Percentiles rank a stretch among this genome's conserved stretches.
Conservation (phyloP, 768 basidiomycete species). For the Boletus sp. region DNA sequence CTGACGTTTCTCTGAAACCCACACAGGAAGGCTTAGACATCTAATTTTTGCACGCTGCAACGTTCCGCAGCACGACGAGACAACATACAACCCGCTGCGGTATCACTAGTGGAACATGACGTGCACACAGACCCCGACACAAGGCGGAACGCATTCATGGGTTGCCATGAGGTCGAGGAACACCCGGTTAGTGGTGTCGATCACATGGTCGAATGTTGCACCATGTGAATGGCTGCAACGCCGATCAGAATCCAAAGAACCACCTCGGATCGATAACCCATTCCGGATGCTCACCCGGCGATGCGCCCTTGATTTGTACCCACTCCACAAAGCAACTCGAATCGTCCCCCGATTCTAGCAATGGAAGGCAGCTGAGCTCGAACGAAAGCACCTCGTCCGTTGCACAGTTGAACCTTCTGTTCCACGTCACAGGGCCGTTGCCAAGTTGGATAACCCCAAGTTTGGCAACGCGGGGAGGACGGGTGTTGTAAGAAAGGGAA, state of each 20-base stretch:
- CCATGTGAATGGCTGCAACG: conserved; percentile 9
- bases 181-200: too few species aligned
- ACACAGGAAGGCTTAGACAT: too few species aligned
- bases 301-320: conserved; percentile 11
- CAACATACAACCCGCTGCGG: not conserved
- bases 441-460: not conserved
- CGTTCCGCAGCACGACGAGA: too few species aligned
- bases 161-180: too few species aligned
- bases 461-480: conserved; percentile 3
- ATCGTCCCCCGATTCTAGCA: conserved; percentile 6
- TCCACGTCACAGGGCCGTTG: not conserved
- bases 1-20: not conserved
- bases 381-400: conserved; percentile 13
- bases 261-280: not conserved
- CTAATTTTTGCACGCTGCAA: too few species aligned
- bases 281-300: conserved; percentile 5
- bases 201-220: conserved; percentile 9
- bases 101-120: not conserved
- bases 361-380: conserved; percentile 10
- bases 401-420: conserved; percentile 9
- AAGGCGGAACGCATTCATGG: not conserved
- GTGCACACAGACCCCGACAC: not conserved
- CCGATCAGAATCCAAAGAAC: not conserved
- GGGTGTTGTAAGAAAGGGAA: conserved; percentile 8
- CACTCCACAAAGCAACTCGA: conserved; percentile 7